Conservation (phyloP, 257 asterid genomes). For the Hygrophila difformis region DNA sequence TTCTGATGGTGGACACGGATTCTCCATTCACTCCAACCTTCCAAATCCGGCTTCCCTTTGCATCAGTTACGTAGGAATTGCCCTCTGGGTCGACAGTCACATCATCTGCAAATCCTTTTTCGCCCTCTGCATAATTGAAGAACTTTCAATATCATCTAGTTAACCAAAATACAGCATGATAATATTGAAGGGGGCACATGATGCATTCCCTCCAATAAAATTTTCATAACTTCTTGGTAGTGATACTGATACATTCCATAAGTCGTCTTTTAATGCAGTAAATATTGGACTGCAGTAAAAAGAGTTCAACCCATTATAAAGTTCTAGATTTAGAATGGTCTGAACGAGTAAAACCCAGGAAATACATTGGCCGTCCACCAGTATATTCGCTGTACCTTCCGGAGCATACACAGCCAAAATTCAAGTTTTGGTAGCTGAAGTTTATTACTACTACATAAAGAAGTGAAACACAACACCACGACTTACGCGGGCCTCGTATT, state of each 20-base stretch:
- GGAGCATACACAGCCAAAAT: not conserved
- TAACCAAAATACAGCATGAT: not conserved
- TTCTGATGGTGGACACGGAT: constrained; percentile 33
- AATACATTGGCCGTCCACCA: too few species aligned
- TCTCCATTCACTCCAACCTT: constrained; percentile 61
- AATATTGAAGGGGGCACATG: too few species aligned
- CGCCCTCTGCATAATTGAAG: constrained; percentile 37
- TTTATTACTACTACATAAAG: not conserved
- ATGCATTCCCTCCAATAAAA: too few species aligned
- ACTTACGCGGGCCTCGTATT: constrained; percentile 2
- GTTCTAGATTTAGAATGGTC: not conserved
- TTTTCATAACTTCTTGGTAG: too few species aligned
- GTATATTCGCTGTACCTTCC: not conserved
- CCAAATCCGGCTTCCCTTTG: constrained; percentile 63
- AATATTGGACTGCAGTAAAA: not conserved
- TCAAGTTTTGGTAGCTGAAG: not conserved
- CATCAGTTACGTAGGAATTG: constrained; percentile 65
- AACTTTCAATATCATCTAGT: not conserved
- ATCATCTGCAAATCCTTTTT: constrained; percentile 64
- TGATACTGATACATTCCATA: not conserved
- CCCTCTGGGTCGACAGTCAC: constrained; percentile 79
- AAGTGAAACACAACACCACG: constrained; percentile 9
- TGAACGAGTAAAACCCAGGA: not conserved
- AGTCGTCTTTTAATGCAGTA: constrained; percentile 1
- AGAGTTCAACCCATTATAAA: not conserved